phyloP scores from a whole-genome alignment of 768 basidiomycete species.

The Leccinum disarticulatum region DNA sequence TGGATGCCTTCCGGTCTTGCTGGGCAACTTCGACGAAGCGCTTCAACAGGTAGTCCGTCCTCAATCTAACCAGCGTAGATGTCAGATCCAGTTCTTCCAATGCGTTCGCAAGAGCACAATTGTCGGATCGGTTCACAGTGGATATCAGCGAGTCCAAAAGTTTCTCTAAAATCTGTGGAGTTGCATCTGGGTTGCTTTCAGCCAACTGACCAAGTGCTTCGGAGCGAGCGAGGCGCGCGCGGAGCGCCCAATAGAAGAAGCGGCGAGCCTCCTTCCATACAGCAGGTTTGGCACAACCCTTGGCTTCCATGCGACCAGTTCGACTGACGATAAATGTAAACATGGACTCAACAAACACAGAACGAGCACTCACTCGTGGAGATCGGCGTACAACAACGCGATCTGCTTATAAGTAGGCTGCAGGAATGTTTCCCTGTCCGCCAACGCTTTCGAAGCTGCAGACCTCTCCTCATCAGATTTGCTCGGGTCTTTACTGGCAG shows the following conservation, averaged over 20 bases:
- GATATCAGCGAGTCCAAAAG: slow-evolving; percentile 63
- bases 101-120: slow-evolving; percentile 58
- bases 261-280: slow-evolving; percentile 89
- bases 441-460: slow-evolving; percentile 63
- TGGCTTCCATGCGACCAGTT: slow-evolving; percentile 94
- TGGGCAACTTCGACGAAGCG: slow-evolving; percentile 66
- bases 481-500: slow-evolving; percentile 70
- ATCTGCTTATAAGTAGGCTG: slow-evolving; percentile 93
- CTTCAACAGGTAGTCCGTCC: slow-evolving; percentile 65
- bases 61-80: slow-evolving; percentile 60
- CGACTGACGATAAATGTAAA: slow-evolving; percentile 53
- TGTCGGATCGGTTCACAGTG: slow-evolving; percentile 50
- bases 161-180: slow-evolving; percentile 62
- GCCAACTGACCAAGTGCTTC: slow-evolving; percentile 61
- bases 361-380: slow-evolving; percentile 76
- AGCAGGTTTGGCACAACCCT: slow-evolving; percentile 85
- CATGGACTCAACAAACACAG: background rate
- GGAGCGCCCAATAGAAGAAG: slow-evolving; percentile 91
- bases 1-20: slow-evolving; percentile 73
- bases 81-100: slow-evolving; percentile 73
- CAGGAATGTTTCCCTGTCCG: slow-evolving; percentile 74
- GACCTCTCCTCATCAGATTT: slow-evolving; percentile 76
- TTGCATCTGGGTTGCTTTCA: slow-evolving; percentile 69
- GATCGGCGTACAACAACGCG: slow-evolving; percentile 91
- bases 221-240: slow-evolving; percentile 75